phyloP scores from a whole-genome alignment of 441 rosid genomes.

The Pelargonium exstipulatum region DNA sequence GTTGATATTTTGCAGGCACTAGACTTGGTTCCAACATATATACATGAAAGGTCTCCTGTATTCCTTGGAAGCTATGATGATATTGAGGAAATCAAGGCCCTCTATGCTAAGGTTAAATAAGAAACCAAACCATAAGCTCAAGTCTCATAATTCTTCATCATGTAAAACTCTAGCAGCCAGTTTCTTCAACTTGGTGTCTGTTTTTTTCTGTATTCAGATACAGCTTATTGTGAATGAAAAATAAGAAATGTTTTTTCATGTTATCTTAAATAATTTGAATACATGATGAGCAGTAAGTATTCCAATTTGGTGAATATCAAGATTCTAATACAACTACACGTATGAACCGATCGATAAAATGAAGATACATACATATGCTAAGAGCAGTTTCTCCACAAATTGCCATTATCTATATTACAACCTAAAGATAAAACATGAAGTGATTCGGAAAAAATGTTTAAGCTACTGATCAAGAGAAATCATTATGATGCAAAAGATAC shows the following conservation, averaged over 20 bases:
- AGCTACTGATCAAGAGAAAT: not conserved
- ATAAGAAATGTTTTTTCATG: not conserved
- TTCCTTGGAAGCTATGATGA: conserved; percentile 95
- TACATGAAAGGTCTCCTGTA: conserved; percentile 86
- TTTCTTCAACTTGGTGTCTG: not conserved
- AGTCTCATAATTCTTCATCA: not conserved
- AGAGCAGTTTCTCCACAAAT: not conserved
- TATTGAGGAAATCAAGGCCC: conserved; percentile 84
- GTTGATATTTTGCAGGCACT: conserved; percentile 49
- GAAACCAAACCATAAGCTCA: not conserved
- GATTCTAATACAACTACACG: not conserved
- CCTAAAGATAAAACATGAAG: not conserved
- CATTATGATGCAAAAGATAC: not conserved
- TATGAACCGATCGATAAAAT: too few species aligned
- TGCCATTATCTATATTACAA: not conserved
- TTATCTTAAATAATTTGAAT: not conserved
- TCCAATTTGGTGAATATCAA: not conserved
- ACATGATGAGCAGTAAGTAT: not conserved
- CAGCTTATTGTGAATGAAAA: conserved; percentile 6
- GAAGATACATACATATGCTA: not conserved
- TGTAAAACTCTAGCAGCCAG: not conserved
- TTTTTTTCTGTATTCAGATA: not conserved
- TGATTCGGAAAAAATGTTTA: not conserved
- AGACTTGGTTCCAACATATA: conserved; percentile 63
- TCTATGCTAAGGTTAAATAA: conserved; percentile 33